Percentiles rank a stretch among this genome's conserved stretches.
Evolutionary conservation across 352 stramenopile genomes (phyloP).

Genomic region (Globisporangium nunn): DNA sequence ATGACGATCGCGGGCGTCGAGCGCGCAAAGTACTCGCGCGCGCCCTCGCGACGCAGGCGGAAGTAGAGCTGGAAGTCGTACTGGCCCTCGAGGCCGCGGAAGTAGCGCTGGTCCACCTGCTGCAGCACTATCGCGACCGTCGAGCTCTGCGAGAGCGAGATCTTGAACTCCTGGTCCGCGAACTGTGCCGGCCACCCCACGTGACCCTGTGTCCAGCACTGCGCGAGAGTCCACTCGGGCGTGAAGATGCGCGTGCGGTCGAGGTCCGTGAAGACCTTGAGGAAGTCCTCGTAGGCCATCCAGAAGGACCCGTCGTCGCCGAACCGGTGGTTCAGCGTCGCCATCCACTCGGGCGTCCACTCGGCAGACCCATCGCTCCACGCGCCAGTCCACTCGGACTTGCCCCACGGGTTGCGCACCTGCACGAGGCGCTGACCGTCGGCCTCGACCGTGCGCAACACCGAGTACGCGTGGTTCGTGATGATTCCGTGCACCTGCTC

Average conservation of each 20-base stretch:
- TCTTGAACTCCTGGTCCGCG: constrained; percentile 20
- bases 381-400: constrained; percentile 38
- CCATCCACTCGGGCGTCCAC: constrained; percentile 44
- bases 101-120: constrained; percentile 33
- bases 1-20: constrained; percentile 18
- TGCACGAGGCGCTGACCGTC: constrained; percentile 26
- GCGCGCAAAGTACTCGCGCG: constrained; percentile 22
- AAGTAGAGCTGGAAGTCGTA: constrained; percentile 34
- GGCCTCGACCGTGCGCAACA: constrained; percentile 33
- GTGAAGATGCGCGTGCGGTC: constrained; percentile 35
- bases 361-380: constrained; percentile 42
- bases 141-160: constrained; percentile 17
- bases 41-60: constrained; percentile 19
- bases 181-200: constrained; percentile 26
- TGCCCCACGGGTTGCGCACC: constrained; percentile 54
- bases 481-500: constrained; percentile 25
- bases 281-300: constrained; percentile 45
- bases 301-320: constrained; percentile 60
- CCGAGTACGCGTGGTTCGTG: constrained; percentile 50
- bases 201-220: constrained; percentile 25
- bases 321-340: constrained; percentile 25
- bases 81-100: constrained; percentile 29
- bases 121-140: constrained; percentile 30
- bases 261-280: constrained; percentile 24
- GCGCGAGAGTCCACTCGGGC: constrained; percentile 27